Conservation (phyloP, 2,329 filamentous ascomycete species). For the Penicillium polonicum region DNA sequence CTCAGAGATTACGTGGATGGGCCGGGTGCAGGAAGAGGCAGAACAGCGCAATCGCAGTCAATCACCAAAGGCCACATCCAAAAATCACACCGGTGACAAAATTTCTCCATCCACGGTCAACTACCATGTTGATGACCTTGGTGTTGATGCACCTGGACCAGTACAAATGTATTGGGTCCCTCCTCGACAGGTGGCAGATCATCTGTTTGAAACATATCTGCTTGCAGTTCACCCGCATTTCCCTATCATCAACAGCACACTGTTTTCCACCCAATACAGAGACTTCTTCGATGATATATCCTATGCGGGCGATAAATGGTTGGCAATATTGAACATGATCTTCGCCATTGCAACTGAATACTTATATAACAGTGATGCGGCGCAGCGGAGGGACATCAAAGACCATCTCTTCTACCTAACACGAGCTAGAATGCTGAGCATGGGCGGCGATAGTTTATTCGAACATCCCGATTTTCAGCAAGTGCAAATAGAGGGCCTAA, state of each 20-base stretch:
- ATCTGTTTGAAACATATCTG: constrained; percentile 39
- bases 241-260: constrained; percentile 37
- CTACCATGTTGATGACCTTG: constrained; percentile 39
- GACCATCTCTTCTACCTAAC: constrained; percentile 33
- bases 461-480: too few relatives aligned
- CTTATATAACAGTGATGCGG: constrained; percentile 29
- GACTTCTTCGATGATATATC: constrained; percentile 24
- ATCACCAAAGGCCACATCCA: neutral
- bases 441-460: too few relatives aligned
- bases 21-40: constrained; percentile 4
- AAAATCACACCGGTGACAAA: neutral
- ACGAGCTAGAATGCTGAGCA: too few relatives aligned
- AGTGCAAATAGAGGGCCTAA: too few relatives aligned
- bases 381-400: constrained; percentile 29
- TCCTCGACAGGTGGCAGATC: constrained; percentile 32
- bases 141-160: constrained; percentile 33
- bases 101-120: constrained; percentile 11
- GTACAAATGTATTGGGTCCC: constrained; percentile 38
- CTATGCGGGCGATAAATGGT: constrained; percentile 33
- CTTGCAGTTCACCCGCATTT: constrained; percentile 37
- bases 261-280: constrained; percentile 35
- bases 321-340: constrained; percentile 43
- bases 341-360: constrained; percentile 42
- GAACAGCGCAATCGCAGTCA: neutral
- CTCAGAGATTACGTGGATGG: constrained; percentile 17